Evolutionary conservation across 1,139 yeast genomes (phyloP).

Genomic region (Yamadazyma membranifaciens): DNA sequence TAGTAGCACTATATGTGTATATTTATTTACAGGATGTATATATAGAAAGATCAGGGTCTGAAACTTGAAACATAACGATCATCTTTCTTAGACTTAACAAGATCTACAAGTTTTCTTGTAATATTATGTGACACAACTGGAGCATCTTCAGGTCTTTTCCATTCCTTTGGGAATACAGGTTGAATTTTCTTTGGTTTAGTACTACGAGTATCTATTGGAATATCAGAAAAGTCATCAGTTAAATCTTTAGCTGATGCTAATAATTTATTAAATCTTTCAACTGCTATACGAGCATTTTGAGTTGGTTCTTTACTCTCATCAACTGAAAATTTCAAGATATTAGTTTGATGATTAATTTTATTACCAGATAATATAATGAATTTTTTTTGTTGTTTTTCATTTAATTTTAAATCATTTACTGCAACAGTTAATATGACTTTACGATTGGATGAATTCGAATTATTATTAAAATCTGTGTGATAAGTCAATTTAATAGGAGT

Average conservation of each 20-base stretch:
- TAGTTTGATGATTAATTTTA: constrained; percentile 64
- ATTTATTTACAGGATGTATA: constrained; percentile 4
- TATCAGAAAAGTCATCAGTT: constrained; percentile 64
- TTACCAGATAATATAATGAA: constrained; percentile 76
- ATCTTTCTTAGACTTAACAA: constrained; percentile 34
- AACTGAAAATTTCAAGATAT: constrained; percentile 60
- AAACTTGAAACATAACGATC: constrained; percentile 25
- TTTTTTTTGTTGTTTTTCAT: constrained; percentile 60
- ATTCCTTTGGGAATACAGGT: constrained; percentile 68
- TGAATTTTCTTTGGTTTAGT: constrained; percentile 45
- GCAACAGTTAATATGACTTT: constrained; percentile 64
- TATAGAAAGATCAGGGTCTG: constrained; percentile 18
- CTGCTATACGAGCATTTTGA: constrained; percentile 78
- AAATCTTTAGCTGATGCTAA: constrained; percentile 64
- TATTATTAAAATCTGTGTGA: constrained; percentile 71
- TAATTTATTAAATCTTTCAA: constrained; percentile 60
- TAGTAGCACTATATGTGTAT: not conserved
- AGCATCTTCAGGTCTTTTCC: constrained; percentile 80
- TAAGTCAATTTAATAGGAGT: constrained; percentile 68
- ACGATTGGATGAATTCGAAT: constrained; percentile 61
- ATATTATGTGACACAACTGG: constrained; percentile 40
- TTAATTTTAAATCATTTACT: constrained; percentile 54
- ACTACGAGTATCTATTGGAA: constrained; percentile 83
- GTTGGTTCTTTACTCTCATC: constrained; percentile 72
- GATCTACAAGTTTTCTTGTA: constrained; percentile 34